These are phyloP conservation scores for Blastocystis sp. DNA, from an alignment of 352 stramenopile genomes.

Conservation along the genomic window DNA sequence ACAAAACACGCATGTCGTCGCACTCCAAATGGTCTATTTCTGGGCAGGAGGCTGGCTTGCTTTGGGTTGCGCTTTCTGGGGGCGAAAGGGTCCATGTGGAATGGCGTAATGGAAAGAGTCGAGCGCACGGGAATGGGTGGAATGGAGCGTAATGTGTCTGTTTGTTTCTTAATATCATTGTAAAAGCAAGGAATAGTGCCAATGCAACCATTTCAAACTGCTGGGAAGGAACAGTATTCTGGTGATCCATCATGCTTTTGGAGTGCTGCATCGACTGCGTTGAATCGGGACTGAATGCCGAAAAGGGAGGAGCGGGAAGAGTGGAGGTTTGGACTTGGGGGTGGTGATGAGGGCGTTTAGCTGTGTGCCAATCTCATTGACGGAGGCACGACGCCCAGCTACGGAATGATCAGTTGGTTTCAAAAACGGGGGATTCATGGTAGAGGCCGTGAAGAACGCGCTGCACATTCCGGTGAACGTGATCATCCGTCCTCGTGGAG, in stretches of 20 bases:
- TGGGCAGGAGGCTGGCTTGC: too few species aligned
- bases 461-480: conserved; percentile 41
- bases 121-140: too few species aligned
- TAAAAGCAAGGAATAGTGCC: too few species aligned
- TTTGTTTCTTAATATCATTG: too few species aligned
- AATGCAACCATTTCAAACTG: too few species aligned
- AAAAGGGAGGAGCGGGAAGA: conserved; percentile 32
- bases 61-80: too few species aligned
- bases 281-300: conserved; percentile 18
- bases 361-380: conserved; percentile 37
- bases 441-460: conserved; percentile 13
- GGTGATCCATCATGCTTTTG: conserved; percentile 2
- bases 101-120: too few species aligned
- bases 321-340: neutral
- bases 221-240: too few species aligned
- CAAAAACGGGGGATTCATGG: neutral
- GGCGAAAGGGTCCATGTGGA: too few species aligned
- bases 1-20: too few species aligned
- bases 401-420: conserved; percentile 55
- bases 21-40: too few species aligned
- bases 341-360: neutral
- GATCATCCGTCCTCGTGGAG: conserved; percentile 55
- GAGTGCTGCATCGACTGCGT: conserved; percentile 35
- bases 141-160: too few species aligned
- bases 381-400: conserved; percentile 43